These are phyloP conservation scores for Agastache rugosa DNA, from an alignment of 257 asterid species.

Conservation along the genomic window DNA sequence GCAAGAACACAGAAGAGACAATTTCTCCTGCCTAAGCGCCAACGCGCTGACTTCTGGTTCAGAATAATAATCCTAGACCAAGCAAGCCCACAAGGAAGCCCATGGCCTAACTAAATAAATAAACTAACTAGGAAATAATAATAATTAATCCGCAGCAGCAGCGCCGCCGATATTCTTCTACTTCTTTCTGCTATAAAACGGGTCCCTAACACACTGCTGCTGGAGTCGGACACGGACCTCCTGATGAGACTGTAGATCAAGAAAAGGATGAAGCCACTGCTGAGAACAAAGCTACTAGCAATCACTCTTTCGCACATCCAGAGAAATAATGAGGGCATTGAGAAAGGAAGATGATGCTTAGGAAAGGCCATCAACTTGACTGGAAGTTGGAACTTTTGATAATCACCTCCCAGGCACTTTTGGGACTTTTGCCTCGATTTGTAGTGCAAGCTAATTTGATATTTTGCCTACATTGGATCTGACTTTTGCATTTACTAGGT, in stretches of 20 bases:
- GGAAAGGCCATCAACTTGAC: constrained; percentile 88
- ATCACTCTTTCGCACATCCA: constrained; percentile 63
- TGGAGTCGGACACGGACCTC: constrained; percentile 68
- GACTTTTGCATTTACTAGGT: constrained; percentile 87
- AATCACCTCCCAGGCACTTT: constrained; percentile 50
- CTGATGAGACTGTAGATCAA: constrained; percentile 74
- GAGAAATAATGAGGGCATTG: constrained; percentile 63
- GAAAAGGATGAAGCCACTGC: constrained; percentile 76
- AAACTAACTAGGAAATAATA: too few species aligned
- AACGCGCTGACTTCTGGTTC: too few species aligned
- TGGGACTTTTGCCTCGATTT: constrained; percentile 41
- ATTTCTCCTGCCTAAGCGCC: too few species aligned
- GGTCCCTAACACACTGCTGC: constrained; percentile 53
- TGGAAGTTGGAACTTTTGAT: constrained; percentile 82
- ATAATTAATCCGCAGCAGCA: too few species aligned
- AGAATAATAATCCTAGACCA: too few species aligned
- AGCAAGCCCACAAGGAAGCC: too few species aligned
- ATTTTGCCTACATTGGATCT: constrained; percentile 66
- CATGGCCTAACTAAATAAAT: too few species aligned
- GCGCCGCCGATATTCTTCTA: too few species aligned
- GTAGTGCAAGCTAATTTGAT: constrained; percentile 54
- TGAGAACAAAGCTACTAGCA: constrained; percentile 74
- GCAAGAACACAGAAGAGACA: too few species aligned
- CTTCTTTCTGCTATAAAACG: too few species aligned
- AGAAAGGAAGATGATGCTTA: constrained; percentile 89